Percentiles rank a stretch among this genome's conserved stretches.
Evolutionary conservation across 2,329 filamentous ascomycete genomes (phyloP).

Genomic region (Emydomyces testavorans): DNA sequence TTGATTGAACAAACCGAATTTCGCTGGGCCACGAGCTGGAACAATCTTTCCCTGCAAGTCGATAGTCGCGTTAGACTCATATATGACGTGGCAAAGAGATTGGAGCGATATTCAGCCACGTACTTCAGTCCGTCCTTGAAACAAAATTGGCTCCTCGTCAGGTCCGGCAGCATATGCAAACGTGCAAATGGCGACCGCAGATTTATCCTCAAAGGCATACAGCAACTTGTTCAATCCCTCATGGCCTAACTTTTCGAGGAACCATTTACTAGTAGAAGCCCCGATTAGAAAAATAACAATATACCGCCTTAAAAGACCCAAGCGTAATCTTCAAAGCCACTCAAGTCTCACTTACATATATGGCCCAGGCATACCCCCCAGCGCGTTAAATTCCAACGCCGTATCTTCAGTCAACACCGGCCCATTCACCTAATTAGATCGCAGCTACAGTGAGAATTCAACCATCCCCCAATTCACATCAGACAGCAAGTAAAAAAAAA

Average conservation of each 20-base stretch:
- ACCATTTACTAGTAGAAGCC: slow-evolving; percentile 64
- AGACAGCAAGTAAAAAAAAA: too few species aligned
- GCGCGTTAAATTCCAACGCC: slow-evolving; percentile 79
- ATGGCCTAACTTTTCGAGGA: slow-evolving; percentile 71
- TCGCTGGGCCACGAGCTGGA: slow-evolving; percentile 61
- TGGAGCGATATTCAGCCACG: not conserved
- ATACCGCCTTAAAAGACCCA: not conserved
- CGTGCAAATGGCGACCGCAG: slow-evolving; percentile 85
- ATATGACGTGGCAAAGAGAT: not conserved
- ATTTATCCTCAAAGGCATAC: slow-evolving; percentile 78
- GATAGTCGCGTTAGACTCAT: not conserved
- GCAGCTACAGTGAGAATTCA: not conserved
- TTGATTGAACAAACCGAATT: slow-evolving; percentile 57
- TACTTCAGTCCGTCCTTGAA: slow-evolving; percentile 80
- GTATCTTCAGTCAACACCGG: slow-evolving; percentile 95
- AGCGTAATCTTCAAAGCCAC: not conserved
- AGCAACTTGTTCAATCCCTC: slow-evolving; percentile 82
- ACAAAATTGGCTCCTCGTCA: slow-evolving; percentile 70
- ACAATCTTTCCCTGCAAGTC: slow-evolving; percentile 63
- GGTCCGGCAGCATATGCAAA: slow-evolving; percentile 86
- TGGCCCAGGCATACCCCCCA: slow-evolving; percentile 82
- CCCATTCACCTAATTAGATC: slow-evolving; percentile 52
- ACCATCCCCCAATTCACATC: not conserved
- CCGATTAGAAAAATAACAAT: slow-evolving; percentile 1
- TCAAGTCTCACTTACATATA: slow-evolving; percentile 61